These are phyloP conservation scores for Aspergillus eucalypticola DNA, from an alignment of 2,329 filamentous ascomycete genomes.

Conservation along the genomic window DNA sequence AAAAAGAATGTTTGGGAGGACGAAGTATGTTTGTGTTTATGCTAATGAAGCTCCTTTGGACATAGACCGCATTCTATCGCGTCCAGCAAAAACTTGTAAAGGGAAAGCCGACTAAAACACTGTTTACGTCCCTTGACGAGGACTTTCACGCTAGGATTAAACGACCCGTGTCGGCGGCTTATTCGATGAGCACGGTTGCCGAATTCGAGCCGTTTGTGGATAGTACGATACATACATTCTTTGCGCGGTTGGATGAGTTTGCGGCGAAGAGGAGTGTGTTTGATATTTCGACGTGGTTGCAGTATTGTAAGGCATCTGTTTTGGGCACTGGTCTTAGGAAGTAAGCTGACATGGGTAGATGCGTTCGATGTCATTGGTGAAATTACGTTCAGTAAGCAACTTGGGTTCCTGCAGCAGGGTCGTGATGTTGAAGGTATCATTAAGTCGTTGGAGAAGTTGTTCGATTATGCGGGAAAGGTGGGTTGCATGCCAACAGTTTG, in stretches of 20 bases:
- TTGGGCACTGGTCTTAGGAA: constrained; percentile 13
- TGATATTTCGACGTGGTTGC: constrained; percentile 36
- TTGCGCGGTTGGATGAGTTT: not conserved
- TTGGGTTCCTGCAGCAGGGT: constrained; percentile 26
- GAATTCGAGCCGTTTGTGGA: constrained; percentile 44
- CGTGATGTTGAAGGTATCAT: constrained; percentile 37
- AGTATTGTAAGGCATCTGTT: constrained; percentile 17
- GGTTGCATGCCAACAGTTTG: not conserved
- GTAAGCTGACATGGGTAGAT: constrained; percentile 16
- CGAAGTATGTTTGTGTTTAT: no score
- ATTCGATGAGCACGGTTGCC: constrained; percentile 45
- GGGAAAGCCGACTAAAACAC: not conserved
- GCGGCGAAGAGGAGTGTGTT: constrained; percentile 10
- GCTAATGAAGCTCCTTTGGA: no score
- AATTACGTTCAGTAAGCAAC: constrained; percentile 38
- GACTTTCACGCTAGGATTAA: constrained; percentile 41
- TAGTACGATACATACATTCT: constrained; percentile 13
- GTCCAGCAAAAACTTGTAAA: not conserved
- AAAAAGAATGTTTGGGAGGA: no score
- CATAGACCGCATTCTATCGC: not conserved
- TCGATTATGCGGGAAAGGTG: constrained; percentile 30
- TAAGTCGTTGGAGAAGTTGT: constrained; percentile 26
- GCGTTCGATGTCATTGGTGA: constrained; percentile 41
- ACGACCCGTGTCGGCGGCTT: constrained; percentile 41
- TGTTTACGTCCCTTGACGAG: not conserved